phyloP scores from a whole-genome alignment of 2,329 filamentous ascomycete genomes.

The Colletotrichum sojae region DNA sequence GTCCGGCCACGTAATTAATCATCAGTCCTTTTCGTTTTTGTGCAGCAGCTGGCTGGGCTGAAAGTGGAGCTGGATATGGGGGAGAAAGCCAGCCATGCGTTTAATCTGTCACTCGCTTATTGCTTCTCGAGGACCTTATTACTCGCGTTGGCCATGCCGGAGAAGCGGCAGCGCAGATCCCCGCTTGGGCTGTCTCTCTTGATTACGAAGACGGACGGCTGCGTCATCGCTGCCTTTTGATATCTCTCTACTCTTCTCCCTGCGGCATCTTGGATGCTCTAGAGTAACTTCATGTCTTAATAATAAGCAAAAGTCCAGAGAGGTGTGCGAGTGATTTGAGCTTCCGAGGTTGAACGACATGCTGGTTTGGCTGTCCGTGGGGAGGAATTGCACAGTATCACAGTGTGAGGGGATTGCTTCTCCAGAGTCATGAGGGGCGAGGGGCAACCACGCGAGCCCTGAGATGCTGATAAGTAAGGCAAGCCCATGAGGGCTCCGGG shows the following conservation, averaged over 20 bases:
- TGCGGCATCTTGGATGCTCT: too few relatives aligned
- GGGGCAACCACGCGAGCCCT: constrained; percentile 26
- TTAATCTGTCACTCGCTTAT: constrained; percentile 37
- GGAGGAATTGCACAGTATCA: background rate
- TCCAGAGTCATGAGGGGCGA: background rate
- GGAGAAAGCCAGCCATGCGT: constrained; percentile 19
- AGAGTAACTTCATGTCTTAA: too few relatives aligned
- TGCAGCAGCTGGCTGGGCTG: constrained; percentile 11
- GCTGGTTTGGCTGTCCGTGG: background rate
- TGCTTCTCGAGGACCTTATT: constrained; percentile 16
- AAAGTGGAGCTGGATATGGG: too few relatives aligned
- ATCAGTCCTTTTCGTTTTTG: constrained; percentile 12
- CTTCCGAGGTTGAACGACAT: too few relatives aligned
- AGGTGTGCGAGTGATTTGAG: too few relatives aligned
- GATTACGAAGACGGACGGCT: background rate
- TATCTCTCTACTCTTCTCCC: too few relatives aligned
- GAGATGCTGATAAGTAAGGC: constrained; percentile 16
- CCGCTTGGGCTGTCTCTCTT: background rate
- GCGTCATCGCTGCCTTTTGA: constrained; percentile 22
- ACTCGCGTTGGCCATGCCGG: constrained; percentile 24
- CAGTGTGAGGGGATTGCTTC: constrained; percentile 8
- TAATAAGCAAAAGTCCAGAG: too few relatives aligned
- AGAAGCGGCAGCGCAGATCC: constrained; percentile 9
- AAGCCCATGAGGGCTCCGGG: constrained; percentile 21
- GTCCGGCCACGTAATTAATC: constrained; percentile 16